Conservation (phyloP, 768 basidiomycete genomes). For the Clitopilus hobsonii region DNA sequence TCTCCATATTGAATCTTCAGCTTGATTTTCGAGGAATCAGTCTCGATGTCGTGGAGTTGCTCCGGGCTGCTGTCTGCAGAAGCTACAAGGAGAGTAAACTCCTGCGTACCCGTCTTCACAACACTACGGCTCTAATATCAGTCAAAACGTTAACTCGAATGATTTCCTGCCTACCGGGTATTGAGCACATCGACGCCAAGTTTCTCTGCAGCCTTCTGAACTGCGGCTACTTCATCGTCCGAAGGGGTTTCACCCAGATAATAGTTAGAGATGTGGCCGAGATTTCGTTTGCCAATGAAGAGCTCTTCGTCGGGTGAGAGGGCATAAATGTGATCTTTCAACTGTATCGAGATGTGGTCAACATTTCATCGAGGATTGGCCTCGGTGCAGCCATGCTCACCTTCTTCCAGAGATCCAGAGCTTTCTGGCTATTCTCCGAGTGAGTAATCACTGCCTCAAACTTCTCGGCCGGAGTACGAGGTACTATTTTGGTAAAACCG, state of each 20-base stretch:
- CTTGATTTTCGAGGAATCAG: slow-evolving; percentile 36
- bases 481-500: slow-evolving; percentile 83
- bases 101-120: slow-evolving; percentile 54
- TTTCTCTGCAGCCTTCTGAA: slow-evolving; percentile 74
- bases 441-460: slow-evolving; percentile 60
- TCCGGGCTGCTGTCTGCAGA: slow-evolving; percentile 46
- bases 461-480: slow-evolving; percentile 55
- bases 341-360: too few relatives aligned
- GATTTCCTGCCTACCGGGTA: slow-evolving; percentile 52
- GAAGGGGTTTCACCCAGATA: slow-evolving; percentile 70
- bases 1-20: slow-evolving; percentile 76
- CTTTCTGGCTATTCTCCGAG: slow-evolving; percentile 55
- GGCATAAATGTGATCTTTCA: slow-evolving; percentile 74
- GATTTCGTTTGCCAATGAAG: slow-evolving; percentile 73
- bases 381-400: too few relatives aligned
- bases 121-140: slow-evolving; percentile 44
- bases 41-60: slow-evolving; percentile 40
- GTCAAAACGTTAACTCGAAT: background rate
- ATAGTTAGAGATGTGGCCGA: slow-evolving; percentile 82
- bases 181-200: slow-evolving; percentile 75
- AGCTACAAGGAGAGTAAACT: slow-evolving; percentile 73
- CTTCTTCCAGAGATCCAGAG: slow-evolving; percentile 57
- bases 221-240: slow-evolving; percentile 73
- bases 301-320: slow-evolving; percentile 58
- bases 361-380: too few relatives aligned